Evolutionary conservation across 2,329 filamentous ascomycete species (phyloP), one percentile per base, ranked within the genome.

Genomic region (Aspergillus sp.): DNA sequence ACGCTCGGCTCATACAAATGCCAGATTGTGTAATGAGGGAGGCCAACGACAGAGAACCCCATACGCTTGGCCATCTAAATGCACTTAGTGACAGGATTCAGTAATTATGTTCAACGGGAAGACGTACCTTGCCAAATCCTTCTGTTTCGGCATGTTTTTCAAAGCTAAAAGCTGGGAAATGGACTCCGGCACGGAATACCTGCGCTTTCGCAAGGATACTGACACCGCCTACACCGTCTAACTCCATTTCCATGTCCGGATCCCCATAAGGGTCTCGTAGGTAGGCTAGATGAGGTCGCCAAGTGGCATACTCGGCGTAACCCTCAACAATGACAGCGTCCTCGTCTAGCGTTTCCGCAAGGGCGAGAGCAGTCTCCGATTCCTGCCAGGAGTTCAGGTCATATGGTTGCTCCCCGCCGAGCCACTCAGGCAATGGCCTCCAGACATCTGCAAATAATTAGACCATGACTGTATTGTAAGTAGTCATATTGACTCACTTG

Each of bases 321-420:
- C 95, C 95, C 76, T 99, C 95, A 4, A 99, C 95, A 76, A 99
- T 99, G 40, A 99, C 95, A 4, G 95, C 95, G 73, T 99, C 95
- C 73, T 99, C 95, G 64, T 99, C 95, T 4, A 99, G 83, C 0
- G 92, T 96, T 63, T 99, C 93, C 11, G 95, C 95, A 39, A 99
- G 83, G 8, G 91, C 91, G 52, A 99, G 82, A 0, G 95, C 95
- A 0, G 95, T 99, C 71, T 99, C 96, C 0, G 95, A 99, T 76
- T 99, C 95, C 76, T 99, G 95, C 95, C 95, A 99, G 15, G 93
- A 98, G 75, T 99, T 99, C 67, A 99, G 76, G 77, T 99, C 95
- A 74, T 99, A 99, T 1, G 95, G 95, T 73, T 99, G 95, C 74
- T 99, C 95, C 68, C 95, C 96, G 46, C 95, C 95, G 23, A 99